Evolutionary conservation across 1,284 basidiomycete species (phyloP), one percentile per base, ranked within the genome.

Genomic region (Singerocomus rubriflavus): DNA sequence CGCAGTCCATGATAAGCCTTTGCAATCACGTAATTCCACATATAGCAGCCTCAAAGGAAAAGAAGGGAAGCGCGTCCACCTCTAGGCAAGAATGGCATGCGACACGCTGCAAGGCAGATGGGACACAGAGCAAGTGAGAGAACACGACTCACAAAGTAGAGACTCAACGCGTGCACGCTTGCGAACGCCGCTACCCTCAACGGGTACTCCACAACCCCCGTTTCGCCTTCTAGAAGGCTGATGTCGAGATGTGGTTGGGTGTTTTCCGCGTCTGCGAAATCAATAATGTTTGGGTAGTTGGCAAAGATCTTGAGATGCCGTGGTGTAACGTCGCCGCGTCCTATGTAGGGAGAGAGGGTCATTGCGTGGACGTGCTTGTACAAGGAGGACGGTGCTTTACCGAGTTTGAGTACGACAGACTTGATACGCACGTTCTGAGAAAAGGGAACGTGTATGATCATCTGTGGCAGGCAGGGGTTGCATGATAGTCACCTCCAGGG

Each of bases 361-460:
- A 21, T 4, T 21, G 2, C 21, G 4, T 21, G 21, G 21, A 21
- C 4, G 21, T 21, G 4, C 21, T 51, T 42, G 7, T 44, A 31
- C 45, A 25, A 47, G 52, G 40, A 32, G 34, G 34, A 44, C 12
- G 40, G 37, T 37, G 6, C 25, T 56, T 59, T 62, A 88, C 88
- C 89, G 35, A 88, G 67, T 65, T 91, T 91, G 39, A 91, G 68
- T 13, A 90, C 61, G 11, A 91, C 65, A 25, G 87, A 88, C 56
- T 82, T 80, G 46, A 93, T 66, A 40, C 87, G 75, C 25, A 92
- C 88, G 60, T 84, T 85, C 64, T 90, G 79, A 0, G 76, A 78
- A 72, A 93, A 93, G 1, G 88, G 88, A 46, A 92, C 70, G 65
- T 91, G 88, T 45, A 93, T 75, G 56, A 92, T 83, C 52, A 91